A percentile compares a stretch with the other conserved stretches of the same genome.
phyloP scores from a whole-genome alignment of 805 yeast genomes.

The Wilhelminamyces savonicus region DNA sequence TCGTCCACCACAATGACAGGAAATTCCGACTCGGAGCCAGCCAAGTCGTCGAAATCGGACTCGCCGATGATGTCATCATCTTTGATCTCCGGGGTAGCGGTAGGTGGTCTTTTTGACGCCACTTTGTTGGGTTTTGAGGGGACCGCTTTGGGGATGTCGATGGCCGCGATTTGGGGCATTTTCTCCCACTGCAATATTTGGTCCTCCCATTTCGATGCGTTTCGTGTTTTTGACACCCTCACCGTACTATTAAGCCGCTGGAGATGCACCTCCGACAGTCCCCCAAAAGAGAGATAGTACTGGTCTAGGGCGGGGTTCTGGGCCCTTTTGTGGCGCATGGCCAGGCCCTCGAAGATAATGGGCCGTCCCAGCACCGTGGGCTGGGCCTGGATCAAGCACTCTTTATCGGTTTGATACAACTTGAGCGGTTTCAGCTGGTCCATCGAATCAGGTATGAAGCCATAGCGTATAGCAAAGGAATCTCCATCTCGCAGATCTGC shows the following conservation, averaged over 20 bases:
- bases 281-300: conserved; percentile 20
- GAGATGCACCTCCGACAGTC: conserved; percentile 11
- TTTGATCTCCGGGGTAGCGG: conserved; percentile 6
- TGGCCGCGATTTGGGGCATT: background rate
- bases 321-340: conserved; percentile 18
- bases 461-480: conserved; percentile 29
- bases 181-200: conserved; percentile 18
- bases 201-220: conserved; percentile 20
- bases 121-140: conserved; percentile 5
- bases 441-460: conserved; percentile 36
- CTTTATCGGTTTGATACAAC: conserved; percentile 28
- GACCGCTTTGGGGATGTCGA: conserved; percentile 1
- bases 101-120: conserved; percentile 14
- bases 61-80: conserved; percentile 28
- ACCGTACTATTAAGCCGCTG: conserved; percentile 24
- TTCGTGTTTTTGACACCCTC: conserved; percentile 32
- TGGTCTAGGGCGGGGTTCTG: conserved; percentile 16
- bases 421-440: conserved; percentile 27
- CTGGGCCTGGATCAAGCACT: conserved; percentile 25
- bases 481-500: background rate
- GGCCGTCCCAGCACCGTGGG: conserved; percentile 15
- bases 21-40: conserved; percentile 9
- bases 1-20: conserved; percentile 7
- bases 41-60: conserved; percentile 34
- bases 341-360: conserved; percentile 33